phyloP scores from a whole-genome alignment of 2,329 filamentous ascomycete genomes.

The Capronia americana region DNA sequence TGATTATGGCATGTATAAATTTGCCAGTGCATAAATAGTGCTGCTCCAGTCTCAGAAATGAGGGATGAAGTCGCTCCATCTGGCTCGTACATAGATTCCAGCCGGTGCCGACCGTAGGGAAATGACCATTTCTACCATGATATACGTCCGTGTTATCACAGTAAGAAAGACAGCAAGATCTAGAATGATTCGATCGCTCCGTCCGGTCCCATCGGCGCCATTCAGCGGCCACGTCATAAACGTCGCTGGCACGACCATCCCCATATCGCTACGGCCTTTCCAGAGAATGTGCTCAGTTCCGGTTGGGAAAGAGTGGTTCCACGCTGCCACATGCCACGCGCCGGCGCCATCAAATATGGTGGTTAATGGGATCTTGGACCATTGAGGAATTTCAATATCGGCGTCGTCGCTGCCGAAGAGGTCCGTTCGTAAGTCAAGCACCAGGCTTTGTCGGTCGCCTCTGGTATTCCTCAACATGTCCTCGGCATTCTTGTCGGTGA shows the following conservation, averaged over 20 bases:
- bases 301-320: constrained; percentile 14
- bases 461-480: background rate
- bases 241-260: no score
- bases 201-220: background rate
- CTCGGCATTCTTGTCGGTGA: background rate
- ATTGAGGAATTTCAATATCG: no score
- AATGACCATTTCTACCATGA: constrained; percentile 10
- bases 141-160: background rate
- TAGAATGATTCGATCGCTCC: background rate
- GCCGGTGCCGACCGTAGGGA: constrained; percentile 5
- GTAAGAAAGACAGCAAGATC: background rate
- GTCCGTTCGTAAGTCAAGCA: no score
- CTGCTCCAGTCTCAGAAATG: constrained; percentile 3
- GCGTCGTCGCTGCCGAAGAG: no score
- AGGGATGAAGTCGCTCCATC: background rate
- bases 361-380: no score
- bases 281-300: background rate
- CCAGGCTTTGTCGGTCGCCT: background rate
- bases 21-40: no score
- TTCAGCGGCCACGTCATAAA: no score
- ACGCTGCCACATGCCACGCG: constrained; percentile 5
- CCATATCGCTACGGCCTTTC: background rate
- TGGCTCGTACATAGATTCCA: constrained; percentile 5
- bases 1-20: background rate
- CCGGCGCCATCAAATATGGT: background rate